Evolutionary conservation across 805 yeast genomes (phyloP).

Genomic region (Zygosaccharomyces lentus): DNA sequence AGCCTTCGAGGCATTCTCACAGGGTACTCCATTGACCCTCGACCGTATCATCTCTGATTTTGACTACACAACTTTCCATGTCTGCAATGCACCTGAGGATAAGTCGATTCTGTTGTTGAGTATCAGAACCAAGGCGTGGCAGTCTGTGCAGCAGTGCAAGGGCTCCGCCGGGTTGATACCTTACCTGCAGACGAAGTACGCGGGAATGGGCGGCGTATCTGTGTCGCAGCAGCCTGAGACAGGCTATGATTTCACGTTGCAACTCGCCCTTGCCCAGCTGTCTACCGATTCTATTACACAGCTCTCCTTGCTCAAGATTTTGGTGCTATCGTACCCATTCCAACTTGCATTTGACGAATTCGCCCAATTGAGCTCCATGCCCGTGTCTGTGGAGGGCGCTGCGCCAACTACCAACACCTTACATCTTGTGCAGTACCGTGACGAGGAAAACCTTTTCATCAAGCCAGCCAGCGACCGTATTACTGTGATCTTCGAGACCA

Average conservation of each 20-base stretch:
- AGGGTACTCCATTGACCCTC: constrained; percentile 39
- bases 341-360: constrained; percentile 79
- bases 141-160: constrained; percentile 21
- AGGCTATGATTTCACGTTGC: constrained; percentile 78
- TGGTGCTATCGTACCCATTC: constrained; percentile 90
- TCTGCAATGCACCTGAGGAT: constrained; percentile 68
- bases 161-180: constrained; percentile 18
- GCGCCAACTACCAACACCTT: constrained; percentile 27
- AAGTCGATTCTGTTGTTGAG: constrained; percentile 42
- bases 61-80: constrained; percentile 91
- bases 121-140: constrained; percentile 34
- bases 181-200: constrained; percentile 23
- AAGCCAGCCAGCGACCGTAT: constrained; percentile 94
- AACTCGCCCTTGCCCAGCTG: constrained; percentile 59
- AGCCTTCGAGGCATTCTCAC: constrained; percentile 32
- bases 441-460: constrained; percentile 85
- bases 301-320: constrained; percentile 74
- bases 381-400: constrained; percentile 26
- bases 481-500: constrained; percentile 90
- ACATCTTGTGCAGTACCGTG: constrained; percentile 70
- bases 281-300: constrained; percentile 52
- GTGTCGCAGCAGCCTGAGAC: constrained; percentile 43
- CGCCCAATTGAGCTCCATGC: constrained; percentile 51
- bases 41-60: constrained; percentile 93
- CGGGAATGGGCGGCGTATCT: constrained; percentile 22